Evolutionary conservation across 2,329 filamentous ascomycete genomes (phyloP).

Genomic region (Corynespora cassiicola): DNA sequence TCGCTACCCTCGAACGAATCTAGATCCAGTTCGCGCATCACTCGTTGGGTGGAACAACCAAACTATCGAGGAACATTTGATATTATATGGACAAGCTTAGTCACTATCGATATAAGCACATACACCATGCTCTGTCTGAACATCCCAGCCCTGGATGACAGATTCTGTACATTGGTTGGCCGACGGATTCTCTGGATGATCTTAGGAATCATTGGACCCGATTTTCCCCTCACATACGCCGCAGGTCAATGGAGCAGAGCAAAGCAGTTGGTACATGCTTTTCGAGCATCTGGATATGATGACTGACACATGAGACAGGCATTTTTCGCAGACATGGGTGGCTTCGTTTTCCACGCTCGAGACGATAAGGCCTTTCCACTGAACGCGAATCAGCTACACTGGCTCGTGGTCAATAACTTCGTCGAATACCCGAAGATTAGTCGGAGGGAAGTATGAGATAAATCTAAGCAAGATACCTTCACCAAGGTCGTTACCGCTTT

Average conservation of each 20-base stretch:
- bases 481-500: slow-evolving; percentile 13
- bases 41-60: slow-evolving; percentile 22
- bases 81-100: slow-evolving; percentile 37
- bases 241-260: slow-evolving; percentile 43
- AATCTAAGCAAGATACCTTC: slow-evolving; percentile 16
- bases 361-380: slow-evolving; percentile 19
- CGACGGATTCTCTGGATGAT: slow-evolving; percentile 38
- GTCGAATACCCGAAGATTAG: slow-evolving; percentile 32
- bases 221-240: slow-evolving; percentile 40
- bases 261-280: slow-evolving; percentile 32
- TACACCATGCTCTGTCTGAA: slow-evolving; percentile 44
- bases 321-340: slow-evolving; percentile 33
- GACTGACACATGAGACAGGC: slow-evolving; percentile 26
- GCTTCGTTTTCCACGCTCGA: slow-evolving; percentile 18
- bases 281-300: slow-evolving; percentile 14
- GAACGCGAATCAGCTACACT: slow-evolving; percentile 19
- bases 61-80: slow-evolving; percentile 39
- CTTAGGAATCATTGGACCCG: slow-evolving; percentile 42
- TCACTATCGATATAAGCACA: slow-evolving; percentile 44
- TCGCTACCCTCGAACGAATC: no score
- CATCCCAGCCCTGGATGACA: slow-evolving; percentile 37
- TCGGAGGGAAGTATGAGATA: slow-evolving; percentile 17
- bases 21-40: background rate
- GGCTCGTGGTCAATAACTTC: slow-evolving; percentile 12
- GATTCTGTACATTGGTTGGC: slow-evolving; percentile 11